Evolutionary conservation across 805 yeast genomes (phyloP).

Genomic region (Zygotorulaspora florentina): DNA sequence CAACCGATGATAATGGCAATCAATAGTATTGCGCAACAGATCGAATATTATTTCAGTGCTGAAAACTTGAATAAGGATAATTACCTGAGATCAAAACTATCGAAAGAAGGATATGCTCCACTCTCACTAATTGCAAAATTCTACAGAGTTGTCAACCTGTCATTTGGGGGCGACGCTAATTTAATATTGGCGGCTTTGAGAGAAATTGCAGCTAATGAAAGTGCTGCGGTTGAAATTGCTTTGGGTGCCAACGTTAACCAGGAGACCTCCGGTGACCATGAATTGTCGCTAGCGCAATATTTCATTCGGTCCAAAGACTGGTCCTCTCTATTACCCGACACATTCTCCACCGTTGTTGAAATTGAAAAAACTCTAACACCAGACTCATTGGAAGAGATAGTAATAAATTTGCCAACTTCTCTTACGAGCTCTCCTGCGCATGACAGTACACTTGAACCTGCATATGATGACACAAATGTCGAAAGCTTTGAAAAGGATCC

Average conservation of each 20-base stretch:
- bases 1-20: slow-evolving; percentile 30
- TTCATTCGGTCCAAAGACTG: slow-evolving; percentile 32
- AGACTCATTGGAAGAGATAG: slow-evolving; percentile 25
- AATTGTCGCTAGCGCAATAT: slow-evolving; percentile 19
- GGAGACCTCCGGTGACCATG: slow-evolving; percentile 7
- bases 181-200: slow-evolving; percentile 39
- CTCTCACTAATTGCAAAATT: slow-evolving; percentile 41
- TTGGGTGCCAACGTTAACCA: slow-evolving; percentile 16
- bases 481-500: slow-evolving; percentile 3
- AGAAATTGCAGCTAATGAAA: slow-evolving; percentile 31
- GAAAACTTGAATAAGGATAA: slow-evolving; percentile 85
- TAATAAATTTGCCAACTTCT: slow-evolving; percentile 9
- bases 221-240: slow-evolving; percentile 30
- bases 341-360: slow-evolving; percentile 16
- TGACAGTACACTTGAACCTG: background rate
- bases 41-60: slow-evolving; percentile 85
- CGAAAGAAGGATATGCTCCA: slow-evolving; percentile 33
- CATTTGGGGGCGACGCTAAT: slow-evolving; percentile 51
- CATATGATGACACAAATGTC: background rate
- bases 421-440: background rate
- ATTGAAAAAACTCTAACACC: slow-evolving; percentile 23
- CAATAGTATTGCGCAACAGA: slow-evolving; percentile 46
- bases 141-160: slow-evolving; percentile 62
- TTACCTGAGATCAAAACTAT: slow-evolving; percentile 71
- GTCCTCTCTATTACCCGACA: slow-evolving; percentile 23